Conservation (phyloP, 2,329 filamentous ascomycete genomes). For the Fusarium sp. region DNA sequence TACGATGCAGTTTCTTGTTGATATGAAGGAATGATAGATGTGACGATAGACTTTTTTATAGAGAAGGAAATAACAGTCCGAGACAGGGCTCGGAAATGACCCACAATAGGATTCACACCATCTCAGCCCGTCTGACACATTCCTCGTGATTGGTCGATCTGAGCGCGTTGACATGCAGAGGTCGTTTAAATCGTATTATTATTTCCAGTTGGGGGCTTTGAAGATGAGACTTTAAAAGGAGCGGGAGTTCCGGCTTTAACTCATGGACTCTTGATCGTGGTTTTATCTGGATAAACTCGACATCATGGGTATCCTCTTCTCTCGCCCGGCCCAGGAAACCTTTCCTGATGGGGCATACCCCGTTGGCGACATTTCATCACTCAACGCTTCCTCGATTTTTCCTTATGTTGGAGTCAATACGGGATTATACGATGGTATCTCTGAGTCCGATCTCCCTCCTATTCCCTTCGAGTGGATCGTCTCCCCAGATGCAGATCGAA, state of each 20-base stretch:
- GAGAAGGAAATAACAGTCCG: background rate
- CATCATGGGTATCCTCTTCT: conserved; percentile 32
- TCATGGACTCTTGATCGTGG: background rate
- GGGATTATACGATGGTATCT: conserved; percentile 19
- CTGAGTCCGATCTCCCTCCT: conserved; percentile 18
- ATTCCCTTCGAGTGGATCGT: conserved; percentile 41
- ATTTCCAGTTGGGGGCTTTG: background rate
- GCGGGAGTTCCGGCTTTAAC: background rate
- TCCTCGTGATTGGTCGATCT: too few relatives aligned
- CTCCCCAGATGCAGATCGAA: conserved; percentile 15
- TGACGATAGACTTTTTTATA: conserved; percentile 14
- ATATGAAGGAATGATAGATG: conserved; percentile 24
- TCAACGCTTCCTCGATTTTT: conserved; percentile 27
- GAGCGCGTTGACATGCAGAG: too few relatives aligned
- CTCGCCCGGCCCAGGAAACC: conserved; percentile 6
- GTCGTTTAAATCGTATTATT: background rate
- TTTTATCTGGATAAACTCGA: background rate
- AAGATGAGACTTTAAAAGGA: background rate
- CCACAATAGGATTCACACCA: conserved; percentile 1
- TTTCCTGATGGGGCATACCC: conserved; percentile 11
- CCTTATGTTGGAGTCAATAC: conserved; percentile 37
- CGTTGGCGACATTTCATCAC: conserved; percentile 2
- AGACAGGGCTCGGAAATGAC: conserved; percentile 4
- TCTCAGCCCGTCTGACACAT: background rate
- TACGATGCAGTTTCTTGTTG: conserved; percentile 1